Base-by-base conservation (phyloP, 768 basidiomycete genomes). In the Mycena metata region DNA sequence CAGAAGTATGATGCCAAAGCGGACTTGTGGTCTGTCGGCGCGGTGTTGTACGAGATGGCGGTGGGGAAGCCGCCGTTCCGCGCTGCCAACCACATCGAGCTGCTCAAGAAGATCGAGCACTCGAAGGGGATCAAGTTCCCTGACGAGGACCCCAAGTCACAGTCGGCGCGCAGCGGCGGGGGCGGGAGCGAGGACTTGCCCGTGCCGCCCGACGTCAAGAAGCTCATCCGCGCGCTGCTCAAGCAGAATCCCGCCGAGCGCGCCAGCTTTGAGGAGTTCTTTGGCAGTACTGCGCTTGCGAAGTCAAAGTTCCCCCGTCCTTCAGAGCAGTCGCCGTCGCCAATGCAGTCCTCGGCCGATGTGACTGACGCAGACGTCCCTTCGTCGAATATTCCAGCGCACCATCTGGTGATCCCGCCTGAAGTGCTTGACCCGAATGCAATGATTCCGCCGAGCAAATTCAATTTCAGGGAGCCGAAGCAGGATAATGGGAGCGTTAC, bases 1-100 rank as follows among this genome's bases (percentile, higher is more conserved):
- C 92, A 99, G 81, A 96, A 96, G 77, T 99, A 99, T 79, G 96
- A 98, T 77, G 96, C 96, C 21, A 97, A 96, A 77, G 98, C 95
- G 13, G 98, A 99, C 77, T 85, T 99, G 2, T 99, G 98, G 98
- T 96, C 95, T 35, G 96, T 99, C 52, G 98, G 98, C 7, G 95
- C 98, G 0, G 96, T 99, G 24, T 82, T 99, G 2, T 99, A 91
- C 80, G 98, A 99, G 79, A 98, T 98, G 92, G 85, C 90, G 19
- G 93, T 95, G 36, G 98, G 96, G 3, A 91, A 90, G 73, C 94
- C 98, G 2, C 98, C 98, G 0, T 99, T 96, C 79, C 91, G 96
- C 17, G 98, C 98, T 0, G 89, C 91, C 79, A 99, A 99, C 76
- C 97, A 98, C 77, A 93, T 99, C 74, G 98, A 98, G 74, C 87